Conservation (phyloP, 306 rosid genomes). For the Sphenostylis stenocarpa region DNA sequence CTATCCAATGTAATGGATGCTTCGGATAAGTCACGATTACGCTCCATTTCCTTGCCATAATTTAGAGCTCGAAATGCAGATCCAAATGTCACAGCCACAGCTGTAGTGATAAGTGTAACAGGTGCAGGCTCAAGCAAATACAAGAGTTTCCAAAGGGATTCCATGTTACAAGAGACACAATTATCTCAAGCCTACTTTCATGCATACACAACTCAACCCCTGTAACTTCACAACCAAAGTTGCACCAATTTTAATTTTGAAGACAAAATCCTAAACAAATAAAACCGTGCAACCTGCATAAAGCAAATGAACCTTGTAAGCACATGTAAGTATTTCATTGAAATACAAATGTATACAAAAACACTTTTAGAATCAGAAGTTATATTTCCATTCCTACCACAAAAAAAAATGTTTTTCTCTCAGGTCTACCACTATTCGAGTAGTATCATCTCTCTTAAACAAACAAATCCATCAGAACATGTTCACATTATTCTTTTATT, state of each 20-base stretch:
- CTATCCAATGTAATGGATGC: conserved; percentile 89
- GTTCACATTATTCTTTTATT: neutral
- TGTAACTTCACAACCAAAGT: conserved; percentile 48
- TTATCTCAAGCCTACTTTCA: conserved; percentile 33
- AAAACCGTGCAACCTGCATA: conserved; percentile 79
- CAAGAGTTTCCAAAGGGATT: conserved; percentile 75
- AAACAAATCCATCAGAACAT: conserved; percentile 11
- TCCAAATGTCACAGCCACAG: conserved; percentile 93
- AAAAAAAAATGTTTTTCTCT: neutral
- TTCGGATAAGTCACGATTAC: conserved; percentile 73
- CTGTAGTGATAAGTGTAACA: conserved; percentile 69
- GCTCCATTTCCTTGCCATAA: conserved; percentile 97
- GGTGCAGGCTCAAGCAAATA: conserved; percentile 96
- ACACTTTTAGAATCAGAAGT: neutral
- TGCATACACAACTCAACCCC: conserved; percentile 22
- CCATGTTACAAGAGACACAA: conserved; percentile 52
- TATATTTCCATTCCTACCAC: neutral
- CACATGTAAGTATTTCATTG: neutral
- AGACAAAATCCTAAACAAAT: conserved; percentile 43
- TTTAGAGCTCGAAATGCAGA: conserved; percentile 94
- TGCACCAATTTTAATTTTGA: conserved; percentile 44
- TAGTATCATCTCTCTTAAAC: neutral
- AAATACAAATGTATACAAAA: neutral
- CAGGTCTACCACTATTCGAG: neutral
- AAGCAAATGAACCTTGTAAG: conserved; percentile 31